Evolutionary conservation across 1,139 yeast species (phyloP), one percentile per base, ranked within the genome.

Genomic region (Protomyces lactucae-debilis): DNA sequence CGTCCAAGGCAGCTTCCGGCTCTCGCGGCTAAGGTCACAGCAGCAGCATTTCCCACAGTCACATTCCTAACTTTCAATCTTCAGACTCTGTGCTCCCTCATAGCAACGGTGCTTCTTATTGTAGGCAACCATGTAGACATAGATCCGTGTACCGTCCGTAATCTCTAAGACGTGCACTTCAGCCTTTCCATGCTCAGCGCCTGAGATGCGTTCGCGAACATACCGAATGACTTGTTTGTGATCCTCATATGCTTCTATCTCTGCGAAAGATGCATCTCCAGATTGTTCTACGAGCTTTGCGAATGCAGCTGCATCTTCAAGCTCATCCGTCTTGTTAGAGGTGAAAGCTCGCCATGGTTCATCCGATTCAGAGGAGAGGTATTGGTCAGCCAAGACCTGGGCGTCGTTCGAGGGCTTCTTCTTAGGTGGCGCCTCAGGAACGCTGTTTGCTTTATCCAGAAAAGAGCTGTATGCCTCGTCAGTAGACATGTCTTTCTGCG

Each of bases 401-500:
- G 53, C 21, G 28, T 55, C 32, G 37, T 21, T 43, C 8, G 36
- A 12, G 4, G 21, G 3, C 3, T 25, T 16, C 39, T 8, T 16
- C 35, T 12, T 25, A 10, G 8, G n/a, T 4, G 23, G 43, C 9
- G 21, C 28, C 10, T 18, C 9, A 3, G 25, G 37, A n/a, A 40
- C 25, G 3, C 16, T 39, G 53, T 59, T 59, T n/a, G 57, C 63
- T 43, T 52, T 39, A 25, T 59, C 43, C 16, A 59, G 36, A 52
- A 59, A 59, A n/a, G 52, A 48, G 18, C 45, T 48, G 32, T 59
- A 59, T 18, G 63, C 28, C 16, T 40, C 63, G 23, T 59, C 63
- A 14, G 53, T 55, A 14, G 63, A 52, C 63, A 59, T 59, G 51
- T 9, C 35, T 16, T 37, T 12, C 9, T 5, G 18, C 8, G 16